Evolutionary conservation across 306 rosid genomes (phyloP).

Genomic region (Coriaria nepalensis): DNA sequence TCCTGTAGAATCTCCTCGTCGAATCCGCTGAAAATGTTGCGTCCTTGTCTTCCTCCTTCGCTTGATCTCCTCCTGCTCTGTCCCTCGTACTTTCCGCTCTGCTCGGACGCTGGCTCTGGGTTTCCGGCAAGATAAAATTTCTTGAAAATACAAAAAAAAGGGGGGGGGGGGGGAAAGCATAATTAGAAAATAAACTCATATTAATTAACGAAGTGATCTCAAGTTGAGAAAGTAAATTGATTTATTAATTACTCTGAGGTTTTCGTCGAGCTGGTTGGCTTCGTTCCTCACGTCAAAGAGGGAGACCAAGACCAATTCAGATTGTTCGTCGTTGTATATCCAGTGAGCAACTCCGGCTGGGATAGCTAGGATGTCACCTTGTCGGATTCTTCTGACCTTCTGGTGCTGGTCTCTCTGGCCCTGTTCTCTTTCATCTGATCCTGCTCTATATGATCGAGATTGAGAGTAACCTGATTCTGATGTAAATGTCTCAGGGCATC

Average conservation of each 20-base stretch:
- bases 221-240: too few relatives aligned
- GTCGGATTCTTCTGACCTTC: slow-evolving; percentile 12
- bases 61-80: not conserved
- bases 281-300: slow-evolving; percentile 15
- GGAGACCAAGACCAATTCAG: slow-evolving; percentile 10
- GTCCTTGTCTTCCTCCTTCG: not conserved
- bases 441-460: not conserved
- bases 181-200: not conserved
- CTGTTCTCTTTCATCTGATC: not conserved
- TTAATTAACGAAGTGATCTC: not conserved
- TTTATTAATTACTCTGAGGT: slow-evolving; percentile 11
- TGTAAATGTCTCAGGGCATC: slow-evolving; percentile 21
- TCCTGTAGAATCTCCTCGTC: slow-evolving; percentile 10
- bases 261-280: slow-evolving; percentile 21
- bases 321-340: slow-evolving; percentile 17
- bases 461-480: not conserved
- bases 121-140: slow-evolving; percentile 22
- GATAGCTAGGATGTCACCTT: slow-evolving; percentile 16
- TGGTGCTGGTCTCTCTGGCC: slow-evolving; percentile 18
- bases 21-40: slow-evolving; percentile 17
- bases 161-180: too few relatives aligned
- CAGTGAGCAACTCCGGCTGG: slow-evolving; percentile 24
- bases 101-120: not conserved
- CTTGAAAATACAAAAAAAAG: slow-evolving; percentile 1
- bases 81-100: not conserved